Conservation (phyloP, 345 rosid species). For the Theobroma cacao region DNA sequence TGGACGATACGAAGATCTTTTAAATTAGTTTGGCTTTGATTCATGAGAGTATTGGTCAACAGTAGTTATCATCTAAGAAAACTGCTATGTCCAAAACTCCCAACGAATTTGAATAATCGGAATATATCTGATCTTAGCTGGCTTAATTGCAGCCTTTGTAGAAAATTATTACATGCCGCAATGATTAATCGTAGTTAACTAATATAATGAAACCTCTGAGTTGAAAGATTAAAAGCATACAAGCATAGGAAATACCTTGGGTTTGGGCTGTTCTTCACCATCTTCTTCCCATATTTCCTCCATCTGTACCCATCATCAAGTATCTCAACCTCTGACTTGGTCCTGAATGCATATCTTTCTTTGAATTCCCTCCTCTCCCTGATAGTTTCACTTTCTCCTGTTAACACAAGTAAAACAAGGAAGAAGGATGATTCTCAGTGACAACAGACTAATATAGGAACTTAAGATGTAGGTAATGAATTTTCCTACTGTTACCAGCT, state of each 20-base stretch:
- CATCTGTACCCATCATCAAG: slow-evolving; percentile 90
- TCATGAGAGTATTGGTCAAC: not conserved
- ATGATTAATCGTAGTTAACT: too few relatives aligned
- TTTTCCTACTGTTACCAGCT: slow-evolving; percentile 28
- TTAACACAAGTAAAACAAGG: not conserved
- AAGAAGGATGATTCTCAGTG: not conserved
- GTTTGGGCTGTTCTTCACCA: slow-evolving; percentile 89
- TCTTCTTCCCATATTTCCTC: slow-evolving; percentile 98
- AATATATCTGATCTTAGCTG: too few relatives aligned
- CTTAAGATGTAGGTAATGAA: not conserved
- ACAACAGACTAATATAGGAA: not conserved
- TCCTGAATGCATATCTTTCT: slow-evolving; percentile 77
- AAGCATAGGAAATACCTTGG: slow-evolving; percentile 57
- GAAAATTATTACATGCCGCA: too few relatives aligned
- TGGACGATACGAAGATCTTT: not conserved
- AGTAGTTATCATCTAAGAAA: not conserved
- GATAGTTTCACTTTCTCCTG: slow-evolving; percentile 23
- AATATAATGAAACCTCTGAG: not conserved
- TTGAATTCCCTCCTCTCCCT: slow-evolving; percentile 40
- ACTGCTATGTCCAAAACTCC: not conserved
- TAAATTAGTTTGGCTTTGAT: too few relatives aligned
- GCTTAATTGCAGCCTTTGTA: too few relatives aligned
- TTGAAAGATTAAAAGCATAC: not conserved
- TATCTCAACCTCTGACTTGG: slow-evolving; percentile 73
- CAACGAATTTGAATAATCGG: too few relatives aligned